Percentiles rank a stretch among this genome's conserved stretches.
phyloP scores from a whole-genome alignment of 495 filamentous ascomycete genomes.

The Pyrenopolyporus hunteri region DNA sequence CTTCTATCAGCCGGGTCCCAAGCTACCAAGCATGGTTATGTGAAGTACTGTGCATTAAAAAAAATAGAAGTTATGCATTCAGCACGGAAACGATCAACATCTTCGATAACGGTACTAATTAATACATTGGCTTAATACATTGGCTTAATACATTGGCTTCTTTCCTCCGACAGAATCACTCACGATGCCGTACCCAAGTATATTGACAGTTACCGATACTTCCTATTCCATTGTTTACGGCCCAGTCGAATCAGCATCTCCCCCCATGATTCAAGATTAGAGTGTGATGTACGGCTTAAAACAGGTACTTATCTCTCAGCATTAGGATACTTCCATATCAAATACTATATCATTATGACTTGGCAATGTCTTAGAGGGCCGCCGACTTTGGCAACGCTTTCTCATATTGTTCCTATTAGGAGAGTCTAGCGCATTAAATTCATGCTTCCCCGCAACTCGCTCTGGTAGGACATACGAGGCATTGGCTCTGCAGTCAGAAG shows the following conservation, averaged over 20 bases:
- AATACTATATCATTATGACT: slow-evolving; percentile 15
- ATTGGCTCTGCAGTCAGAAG: slow-evolving; percentile 18
- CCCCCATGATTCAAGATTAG: slow-evolving; percentile 1
- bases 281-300: slow-evolving; percentile 9
- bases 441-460: slow-evolving; percentile 15
- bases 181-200: slow-evolving; percentile 25
- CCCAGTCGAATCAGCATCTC: not conserved
- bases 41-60: slow-evolving; percentile 29
- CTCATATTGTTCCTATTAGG: slow-evolving; percentile 16
- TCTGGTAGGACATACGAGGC: slow-evolving; percentile 4
- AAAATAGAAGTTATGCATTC: slow-evolving; percentile 29
- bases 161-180: not conserved
- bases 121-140: too few species aligned
- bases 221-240: not conserved
- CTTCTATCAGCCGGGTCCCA: slow-evolving; percentile 32
- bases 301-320: slow-evolving; percentile 20
- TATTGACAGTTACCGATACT: slow-evolving; percentile 12
- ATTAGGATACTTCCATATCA: slow-evolving; percentile 16
- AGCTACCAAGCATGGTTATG: slow-evolving; percentile 17
- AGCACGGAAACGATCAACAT: slow-evolving; percentile 23
- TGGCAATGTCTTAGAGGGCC: slow-evolving; percentile 16
- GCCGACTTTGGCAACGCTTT: slow-evolving; percentile 4
- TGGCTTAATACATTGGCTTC: slow-evolving; percentile 6
- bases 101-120: slow-evolving; percentile 3
- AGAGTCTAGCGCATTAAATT: slow-evolving; percentile 14